These are phyloP conservation scores for Diaporthe caulivora DNA, from an alignment of 2,329 filamentous ascomycete genomes.

Conservation along the genomic window DNA sequence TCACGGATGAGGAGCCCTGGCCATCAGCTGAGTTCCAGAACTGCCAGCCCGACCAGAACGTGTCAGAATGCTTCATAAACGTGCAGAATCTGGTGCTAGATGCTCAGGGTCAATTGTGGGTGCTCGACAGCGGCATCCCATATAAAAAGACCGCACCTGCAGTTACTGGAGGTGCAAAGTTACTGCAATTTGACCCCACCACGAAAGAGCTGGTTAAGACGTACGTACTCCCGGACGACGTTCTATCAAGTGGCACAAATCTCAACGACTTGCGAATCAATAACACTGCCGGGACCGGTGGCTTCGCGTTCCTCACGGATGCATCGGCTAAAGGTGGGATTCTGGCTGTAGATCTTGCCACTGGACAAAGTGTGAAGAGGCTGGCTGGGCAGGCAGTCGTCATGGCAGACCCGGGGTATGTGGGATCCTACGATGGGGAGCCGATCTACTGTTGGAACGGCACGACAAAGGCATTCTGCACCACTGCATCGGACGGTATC, in stretches of 20 bases:
- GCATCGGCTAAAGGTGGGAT: slow-evolving; percentile 52
- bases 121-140: slow-evolving; percentile 55
- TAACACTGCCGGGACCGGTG: slow-evolving; percentile 53
- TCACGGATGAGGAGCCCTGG: slow-evolving; percentile 54
- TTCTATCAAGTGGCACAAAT: slow-evolving; percentile 52
- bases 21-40: slow-evolving; percentile 55
- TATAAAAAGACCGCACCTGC: slow-evolving; percentile 46
- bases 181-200: slow-evolving; percentile 55
- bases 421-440: slow-evolving; percentile 52
- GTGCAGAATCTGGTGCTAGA: slow-evolving; percentile 59
- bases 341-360: slow-evolving; percentile 53
- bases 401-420: slow-evolving; percentile 53
- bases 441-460: slow-evolving; percentile 52
- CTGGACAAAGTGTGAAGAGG: slow-evolving; percentile 50
- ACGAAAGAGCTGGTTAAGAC: slow-evolving; percentile 49
- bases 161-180: slow-evolving; percentile 52
- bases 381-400: slow-evolving; percentile 53
- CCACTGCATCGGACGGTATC: slow-evolving; percentile 52
- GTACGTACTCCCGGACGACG: slow-evolving; percentile 52
- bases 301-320: slow-evolving; percentile 57
- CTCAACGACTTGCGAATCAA: slow-evolving; percentile 58
- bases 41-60: slow-evolving; percentile 51
- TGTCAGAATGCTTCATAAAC: slow-evolving; percentile 57
- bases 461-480: slow-evolving; percentile 47
- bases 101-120: slow-evolving; percentile 52